Conservation (phyloP, 2,329 filamentous ascomycete species). For the Fusarium acutatum region DNA sequence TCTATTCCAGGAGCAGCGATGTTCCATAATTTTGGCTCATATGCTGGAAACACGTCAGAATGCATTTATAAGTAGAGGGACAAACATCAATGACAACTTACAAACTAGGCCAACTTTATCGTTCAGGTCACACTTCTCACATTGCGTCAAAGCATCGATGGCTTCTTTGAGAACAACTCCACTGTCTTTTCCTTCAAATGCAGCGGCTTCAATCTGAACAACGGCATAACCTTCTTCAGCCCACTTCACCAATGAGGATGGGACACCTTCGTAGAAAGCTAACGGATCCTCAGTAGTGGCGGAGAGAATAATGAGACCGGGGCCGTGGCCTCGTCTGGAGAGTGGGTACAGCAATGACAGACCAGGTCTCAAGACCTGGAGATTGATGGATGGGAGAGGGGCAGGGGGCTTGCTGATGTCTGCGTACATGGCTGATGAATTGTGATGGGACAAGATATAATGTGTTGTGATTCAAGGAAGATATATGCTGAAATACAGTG, state of each 20-base stretch:
- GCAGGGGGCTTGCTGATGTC: constrained; percentile 38
- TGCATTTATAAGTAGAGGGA: too few relatives aligned
- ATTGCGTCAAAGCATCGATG: constrained; percentile 30
- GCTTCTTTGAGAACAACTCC: constrained; percentile 29
- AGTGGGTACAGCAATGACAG: constrained; percentile 45
- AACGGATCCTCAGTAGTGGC: constrained; percentile 29
- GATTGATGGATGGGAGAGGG: constrained; percentile 31
- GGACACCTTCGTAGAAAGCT: constrained; percentile 48
- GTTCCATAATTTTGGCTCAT: not conserved
- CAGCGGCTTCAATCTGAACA: constrained; percentile 40
- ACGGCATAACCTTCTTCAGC: constrained; percentile 75
- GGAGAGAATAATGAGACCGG: constrained; percentile 47
- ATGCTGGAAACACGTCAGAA: not conserved
- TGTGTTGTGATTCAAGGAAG: too few relatives aligned
- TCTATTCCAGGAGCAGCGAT: not conserved
- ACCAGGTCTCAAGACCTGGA: constrained; percentile 20
- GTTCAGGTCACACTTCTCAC: constrained; percentile 47
- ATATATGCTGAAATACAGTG: fast-evolving
- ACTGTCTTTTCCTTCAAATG: constrained; percentile 2
- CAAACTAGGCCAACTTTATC: not conserved
- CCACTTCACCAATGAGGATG: constrained; percentile 71
- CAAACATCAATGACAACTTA: not conserved
- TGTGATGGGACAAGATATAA: not conserved
- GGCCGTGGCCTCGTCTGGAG: constrained; percentile 49
- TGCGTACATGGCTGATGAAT: constrained; percentile 24